Base-by-base conservation (phyloP, 306 rosid species). In the Vigna hirtella region DNA sequence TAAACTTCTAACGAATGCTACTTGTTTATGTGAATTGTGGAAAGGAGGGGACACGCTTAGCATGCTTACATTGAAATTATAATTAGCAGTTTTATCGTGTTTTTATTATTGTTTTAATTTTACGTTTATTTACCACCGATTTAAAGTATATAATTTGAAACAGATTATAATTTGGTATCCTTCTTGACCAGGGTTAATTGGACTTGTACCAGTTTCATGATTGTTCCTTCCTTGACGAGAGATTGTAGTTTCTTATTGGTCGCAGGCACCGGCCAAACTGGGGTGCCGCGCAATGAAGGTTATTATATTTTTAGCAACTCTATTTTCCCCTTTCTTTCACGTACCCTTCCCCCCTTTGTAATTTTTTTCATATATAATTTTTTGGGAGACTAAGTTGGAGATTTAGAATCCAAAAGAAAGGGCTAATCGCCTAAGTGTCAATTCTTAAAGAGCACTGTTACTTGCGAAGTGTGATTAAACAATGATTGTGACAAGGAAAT, bases 161-260 rank as follows among this genome's bases (percentile, higher is more conserved):
- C 34, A 30, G 34, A 30, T 30, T 30, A 45, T 53, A 32, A 42
- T 47, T 49, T 40, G 72, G 57, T 64, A 63, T 64, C 9, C 47
- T 62, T 80, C 55, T 65, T 72, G 77, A 80, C 84, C 84, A 80
- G 82, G 87, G 78, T 45, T 45, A 24, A 66, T 53, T 76, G 57
- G 53, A 65, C 76, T 48, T 28, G 1, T 20, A 49, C 82, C 71
- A 36, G 30, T 48, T 70, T 66, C 36, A 42, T 49, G 65, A 76
- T 65, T 64, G 59, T 71, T 70, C 61, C 73, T 36, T 24, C 32
- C 38, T 66, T 77, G 70, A 45, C 70, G 18, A 55, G 55, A 43
- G 20, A 5, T 77, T 4, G 64, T 38, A 59, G 74, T 67, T 9
- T 64, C 22, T n/a, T 48, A 59, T 32, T 57, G 79, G 77, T 72